phyloP scores from a whole-genome alignment of 2,329 filamentous ascomycete species.

The Pestalotiopsis sp. region DNA sequence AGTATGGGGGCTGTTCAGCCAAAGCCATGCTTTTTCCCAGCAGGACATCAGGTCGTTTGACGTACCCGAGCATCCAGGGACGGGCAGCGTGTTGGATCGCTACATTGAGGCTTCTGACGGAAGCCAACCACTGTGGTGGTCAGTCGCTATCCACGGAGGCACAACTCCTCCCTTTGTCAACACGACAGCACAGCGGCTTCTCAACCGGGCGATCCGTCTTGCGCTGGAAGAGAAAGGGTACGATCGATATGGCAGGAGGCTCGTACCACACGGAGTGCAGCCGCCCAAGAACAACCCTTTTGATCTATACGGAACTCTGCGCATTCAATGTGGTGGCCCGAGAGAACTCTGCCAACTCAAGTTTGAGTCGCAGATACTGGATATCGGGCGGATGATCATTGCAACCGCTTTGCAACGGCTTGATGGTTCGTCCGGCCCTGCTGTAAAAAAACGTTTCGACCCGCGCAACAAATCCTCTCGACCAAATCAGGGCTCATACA shows the following conservation, averaged over 20 bases:
- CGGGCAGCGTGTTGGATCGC: conserved; percentile 28
- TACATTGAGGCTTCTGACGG: conserved; percentile 27
- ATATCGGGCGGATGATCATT: neutral
- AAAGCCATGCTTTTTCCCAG: conserved; percentile 28
- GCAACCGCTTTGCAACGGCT: neutral
- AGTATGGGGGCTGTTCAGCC: conserved; percentile 15
- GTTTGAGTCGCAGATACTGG: neutral
- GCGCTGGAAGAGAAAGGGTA: conserved; percentile 29
- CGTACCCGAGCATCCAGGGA: conserved; percentile 26
- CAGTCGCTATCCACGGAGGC: neutral
- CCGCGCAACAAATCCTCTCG: too few species aligned
- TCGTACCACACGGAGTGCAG: conserved; percentile 8
- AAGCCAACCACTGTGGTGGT: conserved; percentile 28
- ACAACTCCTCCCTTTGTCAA: conserved; percentile 19
- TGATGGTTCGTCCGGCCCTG: too few species aligned
- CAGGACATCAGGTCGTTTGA: conserved; percentile 31
- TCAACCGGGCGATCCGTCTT: conserved; percentile 27
- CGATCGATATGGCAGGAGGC: conserved; percentile 25
- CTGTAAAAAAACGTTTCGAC: too few species aligned
- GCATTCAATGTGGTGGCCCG: conserved; percentile 17
- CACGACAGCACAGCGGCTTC: conserved; percentile 19
- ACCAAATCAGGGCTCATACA: too few species aligned
- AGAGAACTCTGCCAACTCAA: neutral
- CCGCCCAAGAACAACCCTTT: neutral
- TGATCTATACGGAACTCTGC: conserved; percentile 27